Percentiles rank a stretch among this genome's conserved stretches.
Conservation (phyloP, 805 yeast species). For the Millerozyma acaciae region DNA sequence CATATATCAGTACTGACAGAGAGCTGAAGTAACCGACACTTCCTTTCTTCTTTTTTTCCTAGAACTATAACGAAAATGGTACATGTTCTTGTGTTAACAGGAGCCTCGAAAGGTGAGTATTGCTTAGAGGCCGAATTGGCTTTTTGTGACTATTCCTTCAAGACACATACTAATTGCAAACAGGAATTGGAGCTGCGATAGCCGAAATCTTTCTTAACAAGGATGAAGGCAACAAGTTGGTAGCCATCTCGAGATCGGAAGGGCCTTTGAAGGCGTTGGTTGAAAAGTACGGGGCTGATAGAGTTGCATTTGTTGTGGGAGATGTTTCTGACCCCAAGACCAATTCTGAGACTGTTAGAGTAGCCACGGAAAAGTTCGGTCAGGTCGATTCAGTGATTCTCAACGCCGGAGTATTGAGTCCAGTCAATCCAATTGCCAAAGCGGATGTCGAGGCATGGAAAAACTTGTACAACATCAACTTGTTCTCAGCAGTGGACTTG, state of each 20-base stretch:
- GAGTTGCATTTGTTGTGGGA: slow-evolving; percentile 52
- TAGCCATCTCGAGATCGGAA: slow-evolving; percentile 71
- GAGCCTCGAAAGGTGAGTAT: slow-evolving; percentile 55
- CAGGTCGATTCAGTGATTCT: slow-evolving; percentile 61
- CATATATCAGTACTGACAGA: too few species aligned
- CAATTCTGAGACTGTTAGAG: slow-evolving; percentile 35
- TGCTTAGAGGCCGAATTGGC: background rate
- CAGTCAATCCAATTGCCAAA: slow-evolving; percentile 55
- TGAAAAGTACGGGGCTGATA: slow-evolving; percentile 40
- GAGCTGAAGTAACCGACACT: too few species aligned
- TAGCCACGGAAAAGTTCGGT: slow-evolving; percentile 51
- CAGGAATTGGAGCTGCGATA: slow-evolving; percentile 80
- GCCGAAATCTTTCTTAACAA: slow-evolving; percentile 47
- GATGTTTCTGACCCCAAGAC: slow-evolving; percentile 51
- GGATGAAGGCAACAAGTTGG: slow-evolving; percentile 38
- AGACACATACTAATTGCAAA: slow-evolving; percentile 9
- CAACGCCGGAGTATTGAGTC: slow-evolving; percentile 82
- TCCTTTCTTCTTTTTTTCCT: background rate
- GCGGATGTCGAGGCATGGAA: slow-evolving; percentile 60
- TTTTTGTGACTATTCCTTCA: background rate
- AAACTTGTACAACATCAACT: slow-evolving; percentile 65
- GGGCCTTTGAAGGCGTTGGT: slow-evolving; percentile 42
- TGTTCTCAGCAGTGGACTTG: slow-evolving; percentile 68
- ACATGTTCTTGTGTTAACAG: slow-evolving; percentile 47
- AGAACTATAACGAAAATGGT: slow-evolving; percentile 12